Conservation (phyloP, 371 early-diverging fungal species). For the Thermomucor indicae-seudaticae region DNA sequence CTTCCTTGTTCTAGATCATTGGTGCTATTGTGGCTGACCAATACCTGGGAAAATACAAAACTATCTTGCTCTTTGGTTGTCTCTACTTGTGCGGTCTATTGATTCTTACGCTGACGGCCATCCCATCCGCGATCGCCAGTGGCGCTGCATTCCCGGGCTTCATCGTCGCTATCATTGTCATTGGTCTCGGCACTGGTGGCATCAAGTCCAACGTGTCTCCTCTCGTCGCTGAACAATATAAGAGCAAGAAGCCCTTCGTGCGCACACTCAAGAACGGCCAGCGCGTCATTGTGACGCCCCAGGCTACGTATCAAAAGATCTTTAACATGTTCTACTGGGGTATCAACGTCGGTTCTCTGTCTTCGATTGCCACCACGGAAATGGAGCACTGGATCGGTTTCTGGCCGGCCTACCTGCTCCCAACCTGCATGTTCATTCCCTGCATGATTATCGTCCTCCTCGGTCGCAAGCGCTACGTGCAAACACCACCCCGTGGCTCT, state of each 20-base stretch:
- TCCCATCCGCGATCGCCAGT: constrained; percentile 45
- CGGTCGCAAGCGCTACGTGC: constrained; percentile 54
- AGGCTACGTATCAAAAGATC: constrained; percentile 44
- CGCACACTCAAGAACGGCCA: constrained; percentile 21
- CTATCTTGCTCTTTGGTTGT: constrained; percentile 64
- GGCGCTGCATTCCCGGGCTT: constrained; percentile 63
- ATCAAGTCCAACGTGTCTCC: constrained; percentile 48
- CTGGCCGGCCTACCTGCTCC: constrained; percentile 67
- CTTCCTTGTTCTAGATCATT: constrained; percentile 30
- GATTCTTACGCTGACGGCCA: constrained; percentile 61
- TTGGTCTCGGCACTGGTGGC: constrained; percentile 60
- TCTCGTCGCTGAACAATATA: constrained; percentile 46
- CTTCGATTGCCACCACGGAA: constrained; percentile 60
- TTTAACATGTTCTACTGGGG: constrained; percentile 68
- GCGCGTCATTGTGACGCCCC: constrained; percentile 45
- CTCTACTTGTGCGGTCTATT: constrained; percentile 68
- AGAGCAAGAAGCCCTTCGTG: constrained; percentile 22
- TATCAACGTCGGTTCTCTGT: constrained; percentile 75
- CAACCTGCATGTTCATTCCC: constrained; percentile 61
- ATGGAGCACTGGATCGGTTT: constrained; percentile 53
- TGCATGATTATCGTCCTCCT: constrained; percentile 53
- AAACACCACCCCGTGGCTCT: constrained; percentile 57
- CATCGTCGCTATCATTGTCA: constrained; percentile 60
- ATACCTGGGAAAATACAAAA: constrained; percentile 77
- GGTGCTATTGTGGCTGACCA: constrained; percentile 82